Evolutionary conservation across 495 filamentous ascomycete species (phyloP), one percentile per base, ranked within the genome.

Genomic region (Penicillium arizonense): DNA sequence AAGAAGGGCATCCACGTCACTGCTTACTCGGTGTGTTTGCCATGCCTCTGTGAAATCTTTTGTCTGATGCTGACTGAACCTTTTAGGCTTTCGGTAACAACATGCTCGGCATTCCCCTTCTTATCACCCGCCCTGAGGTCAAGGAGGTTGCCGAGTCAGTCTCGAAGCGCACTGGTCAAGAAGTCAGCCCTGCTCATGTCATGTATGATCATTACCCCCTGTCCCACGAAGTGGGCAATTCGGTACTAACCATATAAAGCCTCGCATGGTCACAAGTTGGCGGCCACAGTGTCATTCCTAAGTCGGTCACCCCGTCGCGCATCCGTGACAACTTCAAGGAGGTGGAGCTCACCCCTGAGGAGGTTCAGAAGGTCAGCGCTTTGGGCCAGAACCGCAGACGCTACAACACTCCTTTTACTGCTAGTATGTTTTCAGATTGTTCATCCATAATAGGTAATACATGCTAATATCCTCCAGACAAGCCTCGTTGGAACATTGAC

Each of bases 321-420:
- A 78, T 77, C 42, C 58, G 50, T 50, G 69, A 70, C 51, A 78
- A 78, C 72, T 77, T 78, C 67, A 63, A 75, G 62, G 76, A 78
- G 64, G 56, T 77, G 26, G 69, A 74, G 56, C 69, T 80, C 41
- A 66, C 75, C 1, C 51, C 71, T 28, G 73, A 77, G 44, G 73
- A 79, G 69, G 56, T 70, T 30, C 71, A 70, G 12, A 67, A 78
- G 66, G 67, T 77, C 47, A 61, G 64, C 44, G 63, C 59, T 23
- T 62, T 77, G 36, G 77, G 74, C 55, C 58, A 70, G 32, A 58
- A 71, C 35, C 70, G 68, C n/a, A 65, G 60, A 58, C 74, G 76
- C n/a, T 78, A 72, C 64, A 79, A 78, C 62, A 67, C 56, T n/a
- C 76, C 75, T 36, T 75, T 68, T 55, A 43, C 53, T 52, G 69